Evolutionary conservation across 306 rosid genomes (phyloP).

Genomic region (Rubus idaeus): DNA sequence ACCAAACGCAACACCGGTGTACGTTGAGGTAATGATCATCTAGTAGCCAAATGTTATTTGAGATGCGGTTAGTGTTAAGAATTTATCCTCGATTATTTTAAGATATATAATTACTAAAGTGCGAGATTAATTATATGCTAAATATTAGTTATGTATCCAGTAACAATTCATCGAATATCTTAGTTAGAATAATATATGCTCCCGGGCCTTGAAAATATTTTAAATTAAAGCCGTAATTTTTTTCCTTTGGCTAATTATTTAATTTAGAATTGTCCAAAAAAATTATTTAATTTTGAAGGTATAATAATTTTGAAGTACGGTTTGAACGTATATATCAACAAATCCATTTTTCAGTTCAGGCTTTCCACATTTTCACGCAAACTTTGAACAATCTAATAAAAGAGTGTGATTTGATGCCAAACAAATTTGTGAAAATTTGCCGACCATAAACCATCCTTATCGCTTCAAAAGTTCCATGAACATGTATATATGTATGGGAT

Average conservation of each 20-base stretch:
- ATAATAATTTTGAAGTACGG: not conserved
- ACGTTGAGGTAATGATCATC: too few species aligned
- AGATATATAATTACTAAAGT: too few species aligned
- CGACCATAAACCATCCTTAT: conserved; percentile 1
- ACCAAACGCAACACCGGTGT: too few species aligned
- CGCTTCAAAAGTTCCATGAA: not conserved
- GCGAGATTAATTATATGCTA: too few species aligned
- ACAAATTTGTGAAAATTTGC: not conserved
- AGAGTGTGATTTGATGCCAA: not conserved
- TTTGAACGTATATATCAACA: not conserved
- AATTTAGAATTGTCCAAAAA: too few species aligned
- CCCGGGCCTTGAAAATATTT: not conserved
- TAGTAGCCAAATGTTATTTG: too few species aligned
- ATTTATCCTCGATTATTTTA: too few species aligned
- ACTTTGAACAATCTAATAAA: not conserved
- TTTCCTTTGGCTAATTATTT: not conserved
- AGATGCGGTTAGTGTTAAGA: too few species aligned
- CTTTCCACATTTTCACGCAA: not conserved
- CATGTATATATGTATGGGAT: not conserved
- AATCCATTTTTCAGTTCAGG: not conserved
- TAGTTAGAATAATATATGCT: not conserved
- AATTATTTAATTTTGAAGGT: too few species aligned
- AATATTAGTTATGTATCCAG: too few species aligned
- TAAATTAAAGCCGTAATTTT: not conserved
- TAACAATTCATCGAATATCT: too few species aligned